These are phyloP conservation scores for Taphrina communis DNA, from an alignment of 1,139 yeast species.

Conservation along the genomic window DNA sequence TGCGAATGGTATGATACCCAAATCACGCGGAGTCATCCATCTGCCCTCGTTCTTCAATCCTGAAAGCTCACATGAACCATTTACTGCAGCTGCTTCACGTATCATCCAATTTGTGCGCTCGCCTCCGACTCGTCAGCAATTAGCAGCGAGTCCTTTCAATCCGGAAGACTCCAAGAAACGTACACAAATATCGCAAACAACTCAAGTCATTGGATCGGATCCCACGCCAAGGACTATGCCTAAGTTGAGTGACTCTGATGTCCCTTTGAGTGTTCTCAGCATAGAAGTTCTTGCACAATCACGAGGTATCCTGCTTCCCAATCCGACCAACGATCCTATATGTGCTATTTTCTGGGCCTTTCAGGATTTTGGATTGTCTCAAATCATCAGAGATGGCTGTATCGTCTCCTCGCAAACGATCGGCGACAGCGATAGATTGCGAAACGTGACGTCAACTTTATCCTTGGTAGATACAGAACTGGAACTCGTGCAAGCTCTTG, in stretches of 20 bases:
- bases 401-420: slow-evolving; percentile 17
- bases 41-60: slow-evolving; percentile 14
- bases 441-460: neutral
- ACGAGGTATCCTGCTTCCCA: slow-evolving; percentile 61
- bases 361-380: slow-evolving; percentile 49
- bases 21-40: slow-evolving; percentile 6
- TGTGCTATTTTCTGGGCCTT: slow-evolving; percentile 67
- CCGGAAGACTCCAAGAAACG: neutral
- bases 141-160: neutral
- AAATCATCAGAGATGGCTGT: slow-evolving; percentile 25
- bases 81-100: neutral
- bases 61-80: neutral
- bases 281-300: slow-evolving; percentile 55
- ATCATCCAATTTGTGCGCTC: neutral
- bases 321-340: slow-evolving; percentile 68
- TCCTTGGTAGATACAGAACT: slow-evolving; percentile 56
- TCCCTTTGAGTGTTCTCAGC: slow-evolving; percentile 35
- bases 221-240: neutral
- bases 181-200: slow-evolving; percentile 18
- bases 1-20: slow-evolving; percentile 29
- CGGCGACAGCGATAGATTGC: neutral
- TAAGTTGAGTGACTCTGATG: slow-evolving; percentile 29
- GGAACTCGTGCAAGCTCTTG: slow-evolving; percentile 62
- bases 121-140: slow-evolving; percentile 1
- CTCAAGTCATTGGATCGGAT: slow-evolving; percentile 7